Conservation (phyloP, 2,329 filamentous ascomycete genomes). For the Teratosphaeria gauchensis region DNA sequence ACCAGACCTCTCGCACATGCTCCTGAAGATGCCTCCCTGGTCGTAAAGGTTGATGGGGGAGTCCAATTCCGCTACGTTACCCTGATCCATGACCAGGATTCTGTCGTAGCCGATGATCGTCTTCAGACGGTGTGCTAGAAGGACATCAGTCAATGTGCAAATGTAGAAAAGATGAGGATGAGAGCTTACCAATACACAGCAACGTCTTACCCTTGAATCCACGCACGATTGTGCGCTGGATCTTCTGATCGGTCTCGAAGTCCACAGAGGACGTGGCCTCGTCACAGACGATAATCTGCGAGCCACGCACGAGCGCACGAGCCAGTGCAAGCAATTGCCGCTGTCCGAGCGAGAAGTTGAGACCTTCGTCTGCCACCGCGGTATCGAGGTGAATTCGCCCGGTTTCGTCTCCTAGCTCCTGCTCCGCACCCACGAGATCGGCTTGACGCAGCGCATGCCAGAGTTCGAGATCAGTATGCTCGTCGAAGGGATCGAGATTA, state of each 20-base stretch:
- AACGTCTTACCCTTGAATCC: constrained; percentile 82
- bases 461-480: constrained; percentile 67
- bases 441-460: constrained; percentile 71
- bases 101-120: constrained; percentile 93
- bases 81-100: constrained; percentile 93
- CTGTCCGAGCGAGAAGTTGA: constrained; percentile 93
- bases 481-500: constrained; percentile 72
- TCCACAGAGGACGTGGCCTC: constrained; percentile 90
- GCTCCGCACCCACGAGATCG: constrained; percentile 53
- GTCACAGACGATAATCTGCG: constrained; percentile 91
- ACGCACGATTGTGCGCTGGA: constrained; percentile 76
- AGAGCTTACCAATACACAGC: constrained; percentile 80
- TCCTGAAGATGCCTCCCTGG: constrained; percentile 60
- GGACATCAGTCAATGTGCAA: background rate
- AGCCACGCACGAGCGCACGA: constrained; percentile 75
- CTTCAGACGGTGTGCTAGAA: constrained; percentile 42
- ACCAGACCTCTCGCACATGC: constrained; percentile 83
- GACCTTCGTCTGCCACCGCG: constrained; percentile 81
- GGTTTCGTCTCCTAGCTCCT: constrained; percentile 34
- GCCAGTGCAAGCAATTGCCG: constrained; percentile 92
- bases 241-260: constrained; percentile 94
- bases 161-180: background rate
- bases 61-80: constrained; percentile 78
- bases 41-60: constrained; percentile 65
- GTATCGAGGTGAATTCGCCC: constrained; percentile 74